Conservation (phyloP, 345 rosid species). For the Citrus mangshanensis region DNA sequence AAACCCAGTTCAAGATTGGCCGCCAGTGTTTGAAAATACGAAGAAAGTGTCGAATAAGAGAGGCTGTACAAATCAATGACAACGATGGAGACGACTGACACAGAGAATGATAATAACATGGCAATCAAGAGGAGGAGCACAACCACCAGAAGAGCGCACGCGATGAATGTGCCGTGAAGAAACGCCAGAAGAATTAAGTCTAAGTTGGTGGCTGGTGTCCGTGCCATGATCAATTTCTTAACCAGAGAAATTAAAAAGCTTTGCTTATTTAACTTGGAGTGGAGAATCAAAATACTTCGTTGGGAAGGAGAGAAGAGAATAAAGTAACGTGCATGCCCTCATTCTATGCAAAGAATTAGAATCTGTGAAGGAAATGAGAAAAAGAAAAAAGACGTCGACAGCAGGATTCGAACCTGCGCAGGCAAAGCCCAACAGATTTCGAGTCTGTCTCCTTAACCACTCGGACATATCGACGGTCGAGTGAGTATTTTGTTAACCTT, state of each 20-base stretch:
- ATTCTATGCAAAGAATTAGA: constrained; percentile 3
- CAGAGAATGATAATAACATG: constrained; percentile 23
- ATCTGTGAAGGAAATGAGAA: too few relatives aligned
- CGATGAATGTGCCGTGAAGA: constrained; percentile 33
- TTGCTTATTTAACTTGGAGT: too few relatives aligned
- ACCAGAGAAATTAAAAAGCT: not conserved
- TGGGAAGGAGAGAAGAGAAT: constrained; percentile 22
- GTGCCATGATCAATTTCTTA: constrained; percentile 20
- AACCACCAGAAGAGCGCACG: constrained; percentile 17
- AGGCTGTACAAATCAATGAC: constrained; percentile 19
- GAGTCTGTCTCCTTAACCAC: constrained; percentile 99
- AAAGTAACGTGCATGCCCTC: constrained; percentile 35
- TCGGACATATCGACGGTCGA: constrained; percentile 66
- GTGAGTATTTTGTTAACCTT: accelerated
- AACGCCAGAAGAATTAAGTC: constrained; percentile 34
- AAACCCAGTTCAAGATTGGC: constrained; percentile 34
- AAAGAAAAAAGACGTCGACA: constrained; percentile 51
- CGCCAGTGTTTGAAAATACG: not conserved
- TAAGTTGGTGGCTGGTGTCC: constrained; percentile 12
- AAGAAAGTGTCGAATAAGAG: not conserved
- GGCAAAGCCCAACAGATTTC: constrained; percentile 99
- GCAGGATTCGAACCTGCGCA: constrained; percentile 99
- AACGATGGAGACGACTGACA: constrained; percentile 21
- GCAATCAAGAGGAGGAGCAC: constrained; percentile 11
- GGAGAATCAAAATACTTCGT: not conserved